phyloP scores from a whole-genome alignment of 2,329 filamentous ascomycete species.

The Aspergillus fijiensis region DNA sequence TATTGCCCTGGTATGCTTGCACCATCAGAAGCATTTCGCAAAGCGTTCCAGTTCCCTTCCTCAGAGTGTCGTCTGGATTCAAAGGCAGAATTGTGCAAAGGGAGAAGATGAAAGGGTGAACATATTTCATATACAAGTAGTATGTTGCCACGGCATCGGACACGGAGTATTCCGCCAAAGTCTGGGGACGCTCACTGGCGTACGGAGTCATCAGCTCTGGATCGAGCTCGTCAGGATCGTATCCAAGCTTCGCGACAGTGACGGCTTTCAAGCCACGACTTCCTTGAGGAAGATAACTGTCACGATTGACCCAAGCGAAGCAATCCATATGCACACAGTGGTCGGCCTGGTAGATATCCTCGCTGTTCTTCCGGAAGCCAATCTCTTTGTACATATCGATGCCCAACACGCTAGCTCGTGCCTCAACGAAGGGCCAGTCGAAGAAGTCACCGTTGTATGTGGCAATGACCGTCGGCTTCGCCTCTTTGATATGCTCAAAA shows the following conservation, averaged over 20 bases:
- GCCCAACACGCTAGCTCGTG: conserved; percentile 85
- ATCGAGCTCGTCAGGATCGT: conserved; percentile 96
- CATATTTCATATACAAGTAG: conserved; percentile 99
- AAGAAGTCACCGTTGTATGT: conserved; percentile 99
- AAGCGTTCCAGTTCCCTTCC: conserved; percentile 96
- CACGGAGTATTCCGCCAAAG: conserved; percentile 94
- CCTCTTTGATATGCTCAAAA: conserved; percentile 93
- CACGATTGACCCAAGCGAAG: conserved; percentile 97
- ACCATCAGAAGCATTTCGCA: conserved; percentile 99
- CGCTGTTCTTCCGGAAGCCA: conserved; percentile 89
- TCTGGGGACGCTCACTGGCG: conserved; percentile 86
- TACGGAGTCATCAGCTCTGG: conserved; percentile 94
- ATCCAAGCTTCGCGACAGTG: conserved; percentile 95
- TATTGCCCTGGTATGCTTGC: conserved; percentile 87
- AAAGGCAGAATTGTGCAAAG: conserved; percentile 94
- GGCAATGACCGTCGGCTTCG: conserved; percentile 90
- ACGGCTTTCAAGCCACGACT: conserved; percentile 97
- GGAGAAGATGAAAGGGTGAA: conserved; percentile 99
- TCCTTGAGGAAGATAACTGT: conserved; percentile 95
- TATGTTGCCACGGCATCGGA: conserved; percentile 99
- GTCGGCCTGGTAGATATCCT: conserved; percentile 94
- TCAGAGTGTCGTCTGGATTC: conserved; percentile 84
- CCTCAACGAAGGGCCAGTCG: conserved; percentile 99
- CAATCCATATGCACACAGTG: conserved; percentile 99
- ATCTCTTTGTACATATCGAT: conserved; percentile 99